Percentiles rank a stretch among this genome's conserved stretches.
These are phyloP conservation scores for Alternaria arbusti DNA, from an alignment of 2,329 filamentous ascomycete genomes.

Conservation along the genomic window DNA sequence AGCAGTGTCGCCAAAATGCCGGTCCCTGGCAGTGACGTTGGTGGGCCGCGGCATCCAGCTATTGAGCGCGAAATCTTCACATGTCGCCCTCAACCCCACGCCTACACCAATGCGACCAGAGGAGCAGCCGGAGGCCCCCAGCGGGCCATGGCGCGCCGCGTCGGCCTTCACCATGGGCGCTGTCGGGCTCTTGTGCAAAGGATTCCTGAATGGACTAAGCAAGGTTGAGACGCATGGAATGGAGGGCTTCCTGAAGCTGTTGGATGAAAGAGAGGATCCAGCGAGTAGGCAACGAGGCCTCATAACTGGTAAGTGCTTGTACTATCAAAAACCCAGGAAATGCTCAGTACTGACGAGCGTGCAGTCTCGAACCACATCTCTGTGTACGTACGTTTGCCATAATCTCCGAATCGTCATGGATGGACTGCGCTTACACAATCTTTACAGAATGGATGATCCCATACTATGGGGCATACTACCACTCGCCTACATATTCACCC, in stretches of 20 bases:
- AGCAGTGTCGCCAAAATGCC: slow-evolving; percentile 16
- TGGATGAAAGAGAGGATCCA: slow-evolving; percentile 75
- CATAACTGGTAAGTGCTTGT: slow-evolving; percentile 71
- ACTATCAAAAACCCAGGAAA: not conserved
- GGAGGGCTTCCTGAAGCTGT: slow-evolving; percentile 73
- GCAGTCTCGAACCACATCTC: slow-evolving; percentile 87
- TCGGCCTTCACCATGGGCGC: slow-evolving; percentile 79
- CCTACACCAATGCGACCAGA: slow-evolving; percentile 48
- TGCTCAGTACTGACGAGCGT: slow-evolving; percentile 17
- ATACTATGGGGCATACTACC: slow-evolving; percentile 92
- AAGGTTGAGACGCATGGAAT: slow-evolving; percentile 78
- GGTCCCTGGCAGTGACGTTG: slow-evolving; percentile 26
- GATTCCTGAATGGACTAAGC: slow-evolving; percentile 78
- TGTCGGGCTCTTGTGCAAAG: slow-evolving; percentile 72
- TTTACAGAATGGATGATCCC: slow-evolving; percentile 83
- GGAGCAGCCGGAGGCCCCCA: slow-evolving; percentile 60
- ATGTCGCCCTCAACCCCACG: slow-evolving; percentile 17
- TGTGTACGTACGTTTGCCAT: slow-evolving; percentile 69
- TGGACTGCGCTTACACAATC: slow-evolving; percentile 20
- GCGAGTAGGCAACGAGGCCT: slow-evolving; percentile 74
- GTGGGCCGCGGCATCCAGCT: slow-evolving; percentile 9
- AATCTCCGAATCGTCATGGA: not conserved
- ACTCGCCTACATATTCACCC: slow-evolving; percentile 71
- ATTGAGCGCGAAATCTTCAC: slow-evolving; percentile 22
- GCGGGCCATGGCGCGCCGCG: slow-evolving; percentile 72